Base-by-base conservation (phyloP, 2,329 filamentous ascomycete genomes). In the Colletotrichum sp. region DNA sequence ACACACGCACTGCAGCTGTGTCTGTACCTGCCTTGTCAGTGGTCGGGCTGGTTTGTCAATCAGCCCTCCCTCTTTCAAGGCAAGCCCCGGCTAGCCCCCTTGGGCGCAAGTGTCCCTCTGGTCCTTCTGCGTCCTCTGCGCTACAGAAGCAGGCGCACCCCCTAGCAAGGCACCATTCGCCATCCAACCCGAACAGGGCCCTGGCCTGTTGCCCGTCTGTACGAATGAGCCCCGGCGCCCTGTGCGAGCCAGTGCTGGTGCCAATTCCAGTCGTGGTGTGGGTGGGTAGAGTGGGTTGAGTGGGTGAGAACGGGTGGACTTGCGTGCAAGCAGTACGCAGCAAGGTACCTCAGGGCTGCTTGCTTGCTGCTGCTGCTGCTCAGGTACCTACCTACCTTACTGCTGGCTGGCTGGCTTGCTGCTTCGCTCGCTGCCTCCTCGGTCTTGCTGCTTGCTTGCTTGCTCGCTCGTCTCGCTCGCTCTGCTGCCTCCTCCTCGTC, bases 51-150 rank as follows among this genome's bases (percentile, higher is more conserved):
- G 69, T 57, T 68, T 75, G 73, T 75, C 70, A 68, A 55, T 52
- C 73, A 73, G 73, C 73, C 64, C 68, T 73, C 70, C 70, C 70
- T 75, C 73, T 57, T 73, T 75, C 48, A 68, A n/a, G 39, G 30
- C 73, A 68, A 73, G 73, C 64, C 69, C 39, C 48, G 59, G 34
- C 69, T 73, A 73, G 73, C 55, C 64, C 30, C 57, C 57, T 52
- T 75, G 16, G 73, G 73, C 36, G 32, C 73, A 75, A 75, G 73
- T 75, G 73, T 73, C 64, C 73, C 70, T 72, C 73, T 75, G 55
- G 73, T 75, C 68, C 73, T 32, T 65, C 64, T 63, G 5, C 39
- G 32, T 52, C 73, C 26, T 22, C 52, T 52, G 70, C 70, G 70
- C 73, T 68, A 73, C 70, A 68, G 70, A 68, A 73, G 64, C 71